Percentiles rank a stretch among this genome's conserved stretches.
phyloP scores from a whole-genome alignment of 2,329 filamentous ascomycete species.

The Mariannaea elegans region DNA sequence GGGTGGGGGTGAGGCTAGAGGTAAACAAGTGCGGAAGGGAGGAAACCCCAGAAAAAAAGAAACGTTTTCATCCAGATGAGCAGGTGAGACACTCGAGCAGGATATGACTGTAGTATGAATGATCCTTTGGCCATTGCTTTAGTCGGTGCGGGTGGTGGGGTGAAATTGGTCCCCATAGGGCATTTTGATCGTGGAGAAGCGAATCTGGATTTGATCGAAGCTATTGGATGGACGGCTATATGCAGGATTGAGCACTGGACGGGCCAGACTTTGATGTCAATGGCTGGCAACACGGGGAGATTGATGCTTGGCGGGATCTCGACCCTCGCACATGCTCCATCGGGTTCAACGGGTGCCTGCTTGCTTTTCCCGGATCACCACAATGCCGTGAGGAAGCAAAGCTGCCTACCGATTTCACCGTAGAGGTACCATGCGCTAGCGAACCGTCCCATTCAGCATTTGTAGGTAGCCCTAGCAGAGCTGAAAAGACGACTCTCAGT shows the following conservation, averaged over 20 bases:
- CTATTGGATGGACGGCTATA: background rate
- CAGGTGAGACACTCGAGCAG: constrained; percentile 4
- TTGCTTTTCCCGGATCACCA: background rate
- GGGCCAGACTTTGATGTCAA: background rate
- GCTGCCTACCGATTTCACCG: no score
- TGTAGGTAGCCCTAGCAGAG: background rate
- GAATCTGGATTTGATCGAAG: constrained; percentile 8
- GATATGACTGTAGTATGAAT: background rate
- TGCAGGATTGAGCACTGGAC: background rate
- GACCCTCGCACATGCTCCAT: background rate
- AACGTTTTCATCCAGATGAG: background rate
- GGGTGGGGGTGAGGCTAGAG: background rate
- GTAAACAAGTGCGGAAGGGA: background rate
- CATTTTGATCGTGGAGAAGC: background rate
- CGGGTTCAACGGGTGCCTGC: background rate
- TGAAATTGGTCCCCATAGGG: constrained; percentile 1
- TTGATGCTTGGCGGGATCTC: background rate
- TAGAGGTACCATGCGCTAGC: background rate
- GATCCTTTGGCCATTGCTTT: background rate
- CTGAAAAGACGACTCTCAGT: background rate
- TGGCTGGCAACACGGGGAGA: background rate
- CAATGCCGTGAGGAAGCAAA: no score
- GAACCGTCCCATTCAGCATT: no score
- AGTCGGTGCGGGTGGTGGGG: background rate
- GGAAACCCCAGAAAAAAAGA: background rate